A percentile compares a stretch with the other conserved stretches of the same genome.
phyloP scores from a whole-genome alignment of 2,329 filamentous ascomycete genomes.

The Talaromyces marneffei region DNA sequence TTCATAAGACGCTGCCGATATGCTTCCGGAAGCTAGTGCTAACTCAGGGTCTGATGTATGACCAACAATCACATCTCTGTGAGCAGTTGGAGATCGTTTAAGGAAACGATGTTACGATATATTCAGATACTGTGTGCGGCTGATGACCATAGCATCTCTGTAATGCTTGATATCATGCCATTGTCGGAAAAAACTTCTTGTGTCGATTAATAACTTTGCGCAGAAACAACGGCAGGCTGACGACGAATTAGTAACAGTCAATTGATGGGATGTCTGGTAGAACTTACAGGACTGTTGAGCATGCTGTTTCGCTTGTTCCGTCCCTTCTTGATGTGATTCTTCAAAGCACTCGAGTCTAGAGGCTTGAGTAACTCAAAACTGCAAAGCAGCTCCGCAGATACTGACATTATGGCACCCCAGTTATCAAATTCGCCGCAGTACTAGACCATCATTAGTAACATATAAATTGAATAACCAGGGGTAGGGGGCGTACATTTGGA shows the following conservation, averaged over 20 bases:
- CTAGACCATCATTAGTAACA: conserved; percentile 43
- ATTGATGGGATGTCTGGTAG: conserved; percentile 14
- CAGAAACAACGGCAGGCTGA: conserved; percentile 41
- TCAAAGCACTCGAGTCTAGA: conserved; percentile 88
- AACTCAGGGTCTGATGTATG: not conserved
- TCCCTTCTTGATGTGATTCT: conserved; percentile 98
- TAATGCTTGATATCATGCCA: conserved; percentile 9
- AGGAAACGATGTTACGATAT: not conserved
- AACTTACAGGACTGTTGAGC: conserved; percentile 88
- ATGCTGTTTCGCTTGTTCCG: conserved; percentile 90
- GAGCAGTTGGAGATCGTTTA: not conserved
- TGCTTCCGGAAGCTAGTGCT: not conserved
- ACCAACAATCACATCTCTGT: not conserved
- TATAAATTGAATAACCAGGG: not conserved
- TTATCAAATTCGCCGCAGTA: conserved; percentile 99
- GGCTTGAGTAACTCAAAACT: conserved; percentile 97
- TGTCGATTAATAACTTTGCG: conserved; percentile 38
- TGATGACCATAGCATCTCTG: not conserved
- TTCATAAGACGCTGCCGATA: not conserved
- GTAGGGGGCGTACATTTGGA: conserved; percentile 72
- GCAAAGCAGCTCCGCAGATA: conserved; percentile 86
- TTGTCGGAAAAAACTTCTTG: not conserved
- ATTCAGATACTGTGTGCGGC: not conserved
- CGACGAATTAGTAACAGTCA: conserved; percentile 12
- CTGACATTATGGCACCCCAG: conserved; percentile 98